Evolutionary conservation across 768 basidiomycete species (phyloP).

Genomic region (Dioszegia aurantiaca): DNA sequence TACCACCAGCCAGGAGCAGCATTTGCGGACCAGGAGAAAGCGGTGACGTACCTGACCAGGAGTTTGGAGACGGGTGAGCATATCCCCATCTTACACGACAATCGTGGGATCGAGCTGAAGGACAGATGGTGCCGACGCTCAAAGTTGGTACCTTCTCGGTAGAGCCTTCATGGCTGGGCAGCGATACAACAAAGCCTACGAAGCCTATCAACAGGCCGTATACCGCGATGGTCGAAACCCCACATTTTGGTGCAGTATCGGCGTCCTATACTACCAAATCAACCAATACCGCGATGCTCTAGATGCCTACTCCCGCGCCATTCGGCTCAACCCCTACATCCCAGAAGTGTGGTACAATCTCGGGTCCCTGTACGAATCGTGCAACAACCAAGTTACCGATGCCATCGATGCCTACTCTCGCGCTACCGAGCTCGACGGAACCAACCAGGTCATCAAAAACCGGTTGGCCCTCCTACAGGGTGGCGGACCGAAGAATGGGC

Average conservation of each 20-base stretch:
- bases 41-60: slow-evolving; percentile 89
- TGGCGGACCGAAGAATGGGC: slow-evolving; percentile 70
- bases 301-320: slow-evolving; percentile 97
- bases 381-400: slow-evolving; percentile 98
- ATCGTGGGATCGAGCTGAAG: slow-evolving; percentile 1
- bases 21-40: slow-evolving; percentile 93
- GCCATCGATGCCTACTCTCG: slow-evolving; percentile 97
- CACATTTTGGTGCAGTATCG: slow-evolving; percentile 99
- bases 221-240: slow-evolving; percentile 98
- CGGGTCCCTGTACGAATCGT: slow-evolving; percentile 92
- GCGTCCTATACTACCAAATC: slow-evolving; percentile 98
- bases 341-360: slow-evolving; percentile 94
- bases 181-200: slow-evolving; percentile 99
- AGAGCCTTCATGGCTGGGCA: slow-evolving; percentile 98
- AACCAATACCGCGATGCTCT: slow-evolving; percentile 98
- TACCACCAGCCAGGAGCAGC: slow-evolving; percentile 92
- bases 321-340: slow-evolving; percentile 98
- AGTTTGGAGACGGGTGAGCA: slow-evolving; percentile 84
- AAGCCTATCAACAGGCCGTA: slow-evolving; percentile 98
- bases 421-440: slow-evolving; percentile 87
- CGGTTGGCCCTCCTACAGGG: slow-evolving; percentile 73
- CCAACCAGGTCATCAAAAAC: slow-evolving; percentile 75
- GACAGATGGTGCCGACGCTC: slow-evolving; percentile 86
- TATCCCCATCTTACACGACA: slow-evolving; percentile 18
- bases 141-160: slow-evolving; percentile 97